These are phyloP conservation scores for Eucalyptus urophylla DNA, from an alignment of 345 rosid genomes.

Conservation along the genomic window DNA sequence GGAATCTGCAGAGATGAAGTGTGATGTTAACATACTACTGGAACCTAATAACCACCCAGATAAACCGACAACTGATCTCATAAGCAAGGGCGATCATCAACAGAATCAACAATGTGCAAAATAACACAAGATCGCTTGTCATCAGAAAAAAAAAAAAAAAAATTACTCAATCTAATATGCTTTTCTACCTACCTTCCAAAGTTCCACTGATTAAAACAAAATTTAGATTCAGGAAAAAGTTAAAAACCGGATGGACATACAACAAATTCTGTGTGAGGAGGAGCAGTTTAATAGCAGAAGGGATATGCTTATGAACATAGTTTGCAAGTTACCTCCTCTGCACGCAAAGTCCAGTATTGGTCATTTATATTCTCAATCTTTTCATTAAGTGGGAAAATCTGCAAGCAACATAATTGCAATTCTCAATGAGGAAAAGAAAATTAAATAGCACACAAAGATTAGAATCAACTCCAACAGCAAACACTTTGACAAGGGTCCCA, in stretches of 20 bases:
- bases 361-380: constrained; percentile 75
- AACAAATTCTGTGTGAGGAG: not conserved
- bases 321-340: constrained; percentile 44
- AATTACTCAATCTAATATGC: not conserved
- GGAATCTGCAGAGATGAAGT: constrained; percentile 25
- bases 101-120: not conserved
- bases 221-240: not conserved
- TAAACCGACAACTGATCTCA: not conserved
- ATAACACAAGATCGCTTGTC: too few species aligned
- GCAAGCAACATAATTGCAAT: constrained; percentile 1
- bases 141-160: too few species aligned
- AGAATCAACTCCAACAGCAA: not conserved
- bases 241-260: not conserved
- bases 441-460: not conserved
- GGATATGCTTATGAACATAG: not conserved
- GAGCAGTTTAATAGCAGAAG: not conserved
- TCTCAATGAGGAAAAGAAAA: not conserved
- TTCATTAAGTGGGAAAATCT: constrained; percentile 60
- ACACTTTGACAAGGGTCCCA: not conserved
- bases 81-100: not conserved
- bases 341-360: constrained; percentile 72
- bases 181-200: not conserved
- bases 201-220: not conserved
- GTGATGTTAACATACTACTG: not conserved
- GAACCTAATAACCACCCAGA: not conserved